Base-by-base conservation (phyloP, 495 filamentous ascomycete species). In the Penicillium soppii region DNA sequence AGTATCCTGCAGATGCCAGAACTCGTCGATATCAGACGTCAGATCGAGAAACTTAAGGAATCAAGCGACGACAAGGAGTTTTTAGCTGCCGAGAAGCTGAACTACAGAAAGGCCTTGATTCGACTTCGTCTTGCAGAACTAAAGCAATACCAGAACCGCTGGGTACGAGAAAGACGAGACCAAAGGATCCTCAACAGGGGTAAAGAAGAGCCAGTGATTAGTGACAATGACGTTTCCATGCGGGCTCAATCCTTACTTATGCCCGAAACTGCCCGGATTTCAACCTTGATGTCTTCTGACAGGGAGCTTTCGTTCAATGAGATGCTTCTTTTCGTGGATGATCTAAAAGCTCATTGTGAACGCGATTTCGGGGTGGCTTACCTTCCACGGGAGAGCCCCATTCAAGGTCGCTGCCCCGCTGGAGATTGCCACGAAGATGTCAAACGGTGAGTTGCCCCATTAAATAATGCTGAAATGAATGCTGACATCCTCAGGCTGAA, bases 331-430 rank as follows among this genome's bases (percentile, higher is more conserved):
- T 60, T 60, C 13, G 51, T 52, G 40, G 20, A 57, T 13, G 43
- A 63, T 25, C 43, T 63, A 43, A 50, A 53, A 45, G 52, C 8
- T 35, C 16, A 57, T 20, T 65, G 41, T 57, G 16, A 32, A 33
- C 39, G 36, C 35, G 50, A 61, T 46, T 59, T 54, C 37, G 52
- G 53, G 27, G 50, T 65, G 19, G 45, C 54, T 43, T 65, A 62
- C 43, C 55, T 62, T 43, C 58, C 43, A 27, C 30, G 32, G 21
- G 56, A 57, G 52, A 56, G 45, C 43, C 54, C 47, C 10, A 33
- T 59, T 19, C 13, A 63, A 55, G 47, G 45, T 44, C 33, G 27
- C 21, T 63, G 39, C 35, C 61, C 44, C 3, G 47, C 50, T 21
- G 45, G 45, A 51, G 50, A n/a, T 30, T 60, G 42, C 22, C 22